phyloP scores from a whole-genome alignment of 1,284 basidiomycete genomes.

The Earliella scabrosa region DNA sequence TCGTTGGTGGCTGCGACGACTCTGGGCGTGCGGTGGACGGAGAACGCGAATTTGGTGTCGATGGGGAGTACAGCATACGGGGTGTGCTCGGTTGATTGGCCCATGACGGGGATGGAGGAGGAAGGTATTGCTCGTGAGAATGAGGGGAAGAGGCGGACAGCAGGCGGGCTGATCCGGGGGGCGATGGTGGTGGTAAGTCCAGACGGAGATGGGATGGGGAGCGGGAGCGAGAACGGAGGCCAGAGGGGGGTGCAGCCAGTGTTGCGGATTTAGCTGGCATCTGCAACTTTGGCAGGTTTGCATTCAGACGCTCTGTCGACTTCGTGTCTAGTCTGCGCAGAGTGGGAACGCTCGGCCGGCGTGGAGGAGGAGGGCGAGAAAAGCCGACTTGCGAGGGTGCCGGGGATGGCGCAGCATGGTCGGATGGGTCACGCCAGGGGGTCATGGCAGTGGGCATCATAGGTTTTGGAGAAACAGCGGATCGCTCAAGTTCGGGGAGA shows the following conservation, averaged over 20 bases:
- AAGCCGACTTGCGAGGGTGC: conserved; percentile 67
- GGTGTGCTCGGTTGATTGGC: conserved; percentile 22
- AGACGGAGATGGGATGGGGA: conserved; percentile 69
- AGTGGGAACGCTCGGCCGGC: conserved; percentile 65
- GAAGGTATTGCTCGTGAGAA: conserved; percentile 30
- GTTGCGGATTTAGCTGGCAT: conserved; percentile 60
- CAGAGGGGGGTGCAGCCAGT: conserved; percentile 50
- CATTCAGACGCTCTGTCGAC: conserved; percentile 54
- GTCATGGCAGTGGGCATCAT: conserved; percentile 42
- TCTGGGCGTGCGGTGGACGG: conserved; percentile 64
- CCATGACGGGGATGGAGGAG: conserved; percentile 41
- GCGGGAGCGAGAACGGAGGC: conserved; percentile 45
- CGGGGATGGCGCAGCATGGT: conserved; percentile 57
- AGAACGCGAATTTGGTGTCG: conserved; percentile 45
- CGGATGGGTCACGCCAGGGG: conserved; percentile 45
- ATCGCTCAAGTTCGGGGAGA: conserved; percentile 61
- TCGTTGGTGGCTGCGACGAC: conserved; percentile 53
- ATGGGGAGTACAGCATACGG: conserved; percentile 32
- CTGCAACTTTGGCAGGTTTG: conserved; percentile 57
- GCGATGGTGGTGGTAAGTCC: conserved; percentile 57
- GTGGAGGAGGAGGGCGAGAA: conserved; percentile 53
- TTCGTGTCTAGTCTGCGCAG: conserved; percentile 62
- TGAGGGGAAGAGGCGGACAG: conserved; percentile 22
- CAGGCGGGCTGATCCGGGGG: conserved; percentile 51
- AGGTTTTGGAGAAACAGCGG: conserved; percentile 42